Conservation (phyloP, 768 basidiomycete species). For the Rhodosporidiobolus sp. region DNA sequence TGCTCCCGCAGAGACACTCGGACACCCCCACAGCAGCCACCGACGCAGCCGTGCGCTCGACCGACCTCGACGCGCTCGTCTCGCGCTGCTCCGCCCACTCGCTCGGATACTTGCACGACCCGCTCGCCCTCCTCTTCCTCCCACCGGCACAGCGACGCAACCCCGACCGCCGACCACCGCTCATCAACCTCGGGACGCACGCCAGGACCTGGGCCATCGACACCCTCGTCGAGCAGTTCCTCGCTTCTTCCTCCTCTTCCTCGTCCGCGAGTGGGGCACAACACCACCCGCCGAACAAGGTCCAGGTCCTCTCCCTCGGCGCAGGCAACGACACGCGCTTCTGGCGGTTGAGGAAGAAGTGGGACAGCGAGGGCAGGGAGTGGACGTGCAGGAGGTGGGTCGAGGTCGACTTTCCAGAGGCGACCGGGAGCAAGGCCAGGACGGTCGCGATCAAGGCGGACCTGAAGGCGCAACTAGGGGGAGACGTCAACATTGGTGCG, state of each 20-base stretch:
- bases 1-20: not conserved
- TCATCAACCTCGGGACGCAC: constrained; percentile 94
- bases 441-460: constrained; percentile 67
- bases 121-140: constrained; percentile 51
- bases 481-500: constrained; percentile 46
- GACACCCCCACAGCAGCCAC: not conserved
- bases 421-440: constrained; percentile 78
- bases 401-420: constrained; percentile 86
- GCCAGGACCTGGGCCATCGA: constrained; percentile 75
- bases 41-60: constrained; percentile 56
- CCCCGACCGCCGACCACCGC: constrained; percentile 64
- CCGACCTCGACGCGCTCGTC: constrained; percentile 76
- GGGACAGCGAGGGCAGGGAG: not conserved
- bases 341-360: constrained; percentile 67
- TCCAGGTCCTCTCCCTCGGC: constrained; percentile 88
- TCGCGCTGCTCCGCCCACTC: constrained; percentile 77
- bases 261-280: constrained; percentile 59
- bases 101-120: constrained; percentile 31
- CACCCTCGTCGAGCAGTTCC: constrained; percentile 43
- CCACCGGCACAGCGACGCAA: constrained; percentile 52
- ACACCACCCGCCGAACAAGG: constrained; percentile 48
- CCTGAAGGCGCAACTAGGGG: constrained; percentile 58
- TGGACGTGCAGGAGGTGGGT: constrained; percentile 52
- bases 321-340: constrained; percentile 94
- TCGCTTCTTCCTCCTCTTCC: constrained; percentile 59